Percentiles rank a stretch among this genome's conserved stretches.
These are phyloP conservation scores for Durio zibethinus DNA, from an alignment of 345 rosid genomes.

Conservation along the genomic window DNA sequence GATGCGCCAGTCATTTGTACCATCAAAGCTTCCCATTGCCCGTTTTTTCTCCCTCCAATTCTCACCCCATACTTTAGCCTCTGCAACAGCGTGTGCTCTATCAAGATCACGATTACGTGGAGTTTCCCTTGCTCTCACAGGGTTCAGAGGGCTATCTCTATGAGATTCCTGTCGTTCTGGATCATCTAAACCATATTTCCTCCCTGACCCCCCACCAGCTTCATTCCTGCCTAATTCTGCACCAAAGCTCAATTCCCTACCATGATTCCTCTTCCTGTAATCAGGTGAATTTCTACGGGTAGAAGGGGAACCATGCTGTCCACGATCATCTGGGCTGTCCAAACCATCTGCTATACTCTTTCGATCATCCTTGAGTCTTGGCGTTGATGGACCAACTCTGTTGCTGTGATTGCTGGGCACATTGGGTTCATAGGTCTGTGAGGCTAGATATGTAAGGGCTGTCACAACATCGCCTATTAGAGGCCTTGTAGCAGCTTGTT, in stretches of 20 bases:
- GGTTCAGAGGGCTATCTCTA: slow-evolving; percentile 67
- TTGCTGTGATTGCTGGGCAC: slow-evolving; percentile 52
- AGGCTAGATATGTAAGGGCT: slow-evolving; percentile 91
- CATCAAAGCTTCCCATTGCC: slow-evolving; percentile 71
- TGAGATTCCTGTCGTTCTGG: slow-evolving; percentile 61
- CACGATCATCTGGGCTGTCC: slow-evolving; percentile 64
- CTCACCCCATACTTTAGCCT: slow-evolving; percentile 98
- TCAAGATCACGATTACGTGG: slow-evolving; percentile 81
- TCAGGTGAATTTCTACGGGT: slow-evolving; percentile 79
- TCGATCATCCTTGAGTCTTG: slow-evolving; percentile 61
- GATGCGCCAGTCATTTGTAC: slow-evolving; percentile 57
- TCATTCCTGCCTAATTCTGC: slow-evolving; percentile 62
- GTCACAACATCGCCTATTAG: slow-evolving; percentile 94
- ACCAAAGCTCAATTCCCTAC: slow-evolving; percentile 46
- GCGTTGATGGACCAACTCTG: slow-evolving; percentile 64
- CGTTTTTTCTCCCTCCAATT: slow-evolving; percentile 90
- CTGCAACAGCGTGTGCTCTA: slow-evolving; percentile 94
- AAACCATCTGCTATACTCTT: slow-evolving; percentile 62
- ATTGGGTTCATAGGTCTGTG: slow-evolving; percentile 80
- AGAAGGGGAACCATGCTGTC: slow-evolving; percentile 67
- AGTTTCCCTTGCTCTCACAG: slow-evolving; percentile 63
- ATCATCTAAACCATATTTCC: slow-evolving; percentile 66
- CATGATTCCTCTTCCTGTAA: slow-evolving; percentile 63
- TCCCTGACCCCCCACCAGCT: slow-evolving; percentile 71
- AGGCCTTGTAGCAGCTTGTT: slow-evolving; percentile 95